Conservation (phyloP, 768 basidiomycete species). For the Lanmaoa rubissima region DNA sequence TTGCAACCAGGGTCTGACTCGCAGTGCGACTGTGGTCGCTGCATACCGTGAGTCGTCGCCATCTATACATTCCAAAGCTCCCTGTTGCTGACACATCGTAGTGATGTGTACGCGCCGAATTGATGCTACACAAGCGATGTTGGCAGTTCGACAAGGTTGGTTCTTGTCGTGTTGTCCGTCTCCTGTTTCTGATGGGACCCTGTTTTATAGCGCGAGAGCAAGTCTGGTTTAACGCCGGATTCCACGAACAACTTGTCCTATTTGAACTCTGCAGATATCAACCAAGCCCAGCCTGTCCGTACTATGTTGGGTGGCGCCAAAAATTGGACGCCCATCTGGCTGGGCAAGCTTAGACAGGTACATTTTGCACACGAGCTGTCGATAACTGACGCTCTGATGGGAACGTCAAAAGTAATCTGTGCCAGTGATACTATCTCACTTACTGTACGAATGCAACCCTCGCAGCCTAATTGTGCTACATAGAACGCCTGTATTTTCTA, state of each 20-base stretch:
- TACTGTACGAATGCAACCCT: conserved; percentile 19
- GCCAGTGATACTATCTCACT: conserved; percentile 7
- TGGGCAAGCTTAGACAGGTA: conserved; percentile 19
- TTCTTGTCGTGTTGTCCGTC: conserved; percentile 4
- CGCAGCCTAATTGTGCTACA: conserved; percentile 15
- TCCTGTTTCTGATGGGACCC: neutral
- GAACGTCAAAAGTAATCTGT: conserved; percentile 9
- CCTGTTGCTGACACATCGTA: conserved; percentile 28
- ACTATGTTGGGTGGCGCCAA: conserved; percentile 65
- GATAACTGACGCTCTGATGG: conserved; percentile 9
- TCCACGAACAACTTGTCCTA: conserved; percentile 74
- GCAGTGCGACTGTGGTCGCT: conserved; percentile 68
- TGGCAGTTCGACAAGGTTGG: conserved; percentile 58
- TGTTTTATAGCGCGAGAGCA: conserved; percentile 59
- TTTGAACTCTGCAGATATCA: conserved; percentile 72
- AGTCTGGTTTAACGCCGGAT: conserved; percentile 77
- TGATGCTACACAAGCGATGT: conserved; percentile 55
- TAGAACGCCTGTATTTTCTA: conserved; percentile 19
- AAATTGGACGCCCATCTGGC: conserved; percentile 50
- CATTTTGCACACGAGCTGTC: conserved; percentile 1
- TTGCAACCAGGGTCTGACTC: conserved; percentile 62
- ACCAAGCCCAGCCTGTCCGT: conserved; percentile 57
- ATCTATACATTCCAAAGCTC: neutral
- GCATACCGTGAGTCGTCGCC: conserved; percentile 60
- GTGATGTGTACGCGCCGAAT: conserved; percentile 69